phyloP scores from a whole-genome alignment of 116 monocot genomes.

The Zostera marina region DNA sequence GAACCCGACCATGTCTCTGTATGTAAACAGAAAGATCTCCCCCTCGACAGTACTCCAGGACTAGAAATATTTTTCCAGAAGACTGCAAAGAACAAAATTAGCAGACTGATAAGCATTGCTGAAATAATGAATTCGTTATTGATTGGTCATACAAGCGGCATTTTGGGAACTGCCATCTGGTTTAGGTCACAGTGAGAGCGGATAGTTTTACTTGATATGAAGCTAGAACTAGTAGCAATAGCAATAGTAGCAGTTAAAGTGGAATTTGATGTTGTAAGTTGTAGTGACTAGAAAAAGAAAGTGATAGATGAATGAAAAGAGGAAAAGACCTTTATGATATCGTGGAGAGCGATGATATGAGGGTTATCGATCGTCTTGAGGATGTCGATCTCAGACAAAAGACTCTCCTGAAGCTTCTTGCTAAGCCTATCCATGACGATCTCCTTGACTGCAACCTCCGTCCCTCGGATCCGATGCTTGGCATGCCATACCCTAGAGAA shows the following conservation, averaged over 20 bases:
- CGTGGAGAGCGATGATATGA: slow-evolving; percentile 60
- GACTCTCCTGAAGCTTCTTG: slow-evolving; percentile 80
- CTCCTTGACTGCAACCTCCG: slow-evolving; percentile 89
- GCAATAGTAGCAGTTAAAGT: too few species aligned
- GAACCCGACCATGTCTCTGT: slow-evolving; percentile 51
- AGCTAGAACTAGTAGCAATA: too few species aligned
- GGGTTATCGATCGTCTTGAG: slow-evolving; percentile 57
- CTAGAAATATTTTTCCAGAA: slow-evolving; percentile 52
- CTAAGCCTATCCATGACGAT: slow-evolving; percentile 52
- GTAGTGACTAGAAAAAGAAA: too few species aligned
- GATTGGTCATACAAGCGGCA: too few species aligned
- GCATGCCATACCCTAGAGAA: slow-evolving; percentile 91
- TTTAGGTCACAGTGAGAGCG: too few species aligned
- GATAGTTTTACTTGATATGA: too few species aligned
- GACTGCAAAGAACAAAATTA: slow-evolving; percentile 18
- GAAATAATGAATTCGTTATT: too few species aligned
- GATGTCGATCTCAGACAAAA: slow-evolving; percentile 67
- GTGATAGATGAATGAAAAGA: too few species aligned
- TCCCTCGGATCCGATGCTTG: slow-evolving; percentile 37
- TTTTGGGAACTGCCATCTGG: too few species aligned
- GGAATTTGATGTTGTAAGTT: too few species aligned
- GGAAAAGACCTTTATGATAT: slow-evolving; percentile 49
- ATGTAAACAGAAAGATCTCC: slow-evolving; percentile 77
- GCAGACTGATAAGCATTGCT: not conserved
- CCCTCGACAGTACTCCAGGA: slow-evolving; percentile 85